Conservation (phyloP, 1,139 yeast genomes). For the Lodderomyces jiufengensis region DNA sequence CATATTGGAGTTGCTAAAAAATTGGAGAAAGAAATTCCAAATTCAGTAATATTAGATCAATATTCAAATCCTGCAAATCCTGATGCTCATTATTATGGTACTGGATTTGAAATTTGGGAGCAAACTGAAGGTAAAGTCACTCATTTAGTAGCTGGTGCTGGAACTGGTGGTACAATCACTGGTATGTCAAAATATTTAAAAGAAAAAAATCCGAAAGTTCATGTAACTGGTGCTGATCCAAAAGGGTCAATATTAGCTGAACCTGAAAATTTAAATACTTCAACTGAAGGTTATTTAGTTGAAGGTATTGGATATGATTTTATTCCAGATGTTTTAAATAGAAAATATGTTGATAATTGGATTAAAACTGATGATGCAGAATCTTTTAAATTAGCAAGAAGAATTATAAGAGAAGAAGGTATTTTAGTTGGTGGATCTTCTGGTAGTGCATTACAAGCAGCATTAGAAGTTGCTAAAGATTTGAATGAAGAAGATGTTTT, state of each 20-base stretch:
- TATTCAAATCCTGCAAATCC: constrained; percentile 80
- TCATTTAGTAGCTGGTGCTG: constrained; percentile 86
- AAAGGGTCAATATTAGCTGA: constrained; percentile 81
- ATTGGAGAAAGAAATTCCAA: constrained; percentile 80
- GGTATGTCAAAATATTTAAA: constrained; percentile 79
- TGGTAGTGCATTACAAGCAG: constrained; percentile 82
- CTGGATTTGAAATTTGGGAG: constrained; percentile 84
- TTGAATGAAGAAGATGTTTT: constrained; percentile 71
- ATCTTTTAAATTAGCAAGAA: constrained; percentile 76
- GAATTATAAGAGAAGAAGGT: constrained; percentile 83
- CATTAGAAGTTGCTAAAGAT: constrained; percentile 65
- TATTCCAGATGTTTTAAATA: constrained; percentile 74
- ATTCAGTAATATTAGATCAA: constrained; percentile 82
- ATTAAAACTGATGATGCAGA: constrained; percentile 83
- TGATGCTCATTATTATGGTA: constrained; percentile 77
- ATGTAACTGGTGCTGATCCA: constrained; percentile 81
- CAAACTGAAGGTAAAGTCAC: constrained; percentile 72
- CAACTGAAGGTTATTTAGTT: constrained; percentile 65
- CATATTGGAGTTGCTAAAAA: constrained; percentile 87
- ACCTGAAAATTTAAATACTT: constrained; percentile 69
- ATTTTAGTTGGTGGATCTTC: constrained; percentile 86
- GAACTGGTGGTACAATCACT: constrained; percentile 81
- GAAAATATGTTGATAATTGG: constrained; percentile 72
- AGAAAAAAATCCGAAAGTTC: constrained; percentile 61
- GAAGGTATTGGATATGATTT: constrained; percentile 94